phyloP scores from a whole-genome alignment of 2,329 filamentous ascomycete genomes.

The Metarhizium sp. region DNA sequence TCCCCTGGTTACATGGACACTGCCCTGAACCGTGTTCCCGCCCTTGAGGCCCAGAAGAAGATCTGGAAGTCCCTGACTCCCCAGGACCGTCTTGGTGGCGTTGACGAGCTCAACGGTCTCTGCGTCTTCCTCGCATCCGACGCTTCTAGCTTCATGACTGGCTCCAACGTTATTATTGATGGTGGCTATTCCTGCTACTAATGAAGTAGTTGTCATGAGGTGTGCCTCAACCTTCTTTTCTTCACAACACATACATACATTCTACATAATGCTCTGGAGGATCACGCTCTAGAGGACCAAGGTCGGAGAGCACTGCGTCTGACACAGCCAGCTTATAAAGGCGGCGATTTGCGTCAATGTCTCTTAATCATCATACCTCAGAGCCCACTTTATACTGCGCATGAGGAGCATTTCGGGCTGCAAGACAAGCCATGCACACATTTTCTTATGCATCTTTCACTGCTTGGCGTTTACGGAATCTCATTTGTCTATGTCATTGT shows the following conservation, averaged over 20 bases:
- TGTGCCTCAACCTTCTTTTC: not conserved
- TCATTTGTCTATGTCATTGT: not conserved
- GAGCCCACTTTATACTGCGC: not conserved
- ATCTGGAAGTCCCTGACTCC: conserved; percentile 70
- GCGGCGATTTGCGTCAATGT: not conserved
- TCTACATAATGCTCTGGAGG: not conserved
- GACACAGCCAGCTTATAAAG: not conserved
- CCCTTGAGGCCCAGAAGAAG: conserved; percentile 72
- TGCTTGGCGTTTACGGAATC: conserved; percentile 7
- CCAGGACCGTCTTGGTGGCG: conserved; percentile 60
- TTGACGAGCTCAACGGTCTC: conserved; percentile 69
- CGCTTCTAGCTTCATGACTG: conserved; percentile 68
- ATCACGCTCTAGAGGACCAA: not conserved
- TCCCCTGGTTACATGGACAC: conserved; percentile 85
- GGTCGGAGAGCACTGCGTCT: not conserved
- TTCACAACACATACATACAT: not conserved
- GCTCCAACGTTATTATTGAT: conserved; percentile 62
- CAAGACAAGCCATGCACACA: not conserved
- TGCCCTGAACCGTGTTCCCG: conserved; percentile 67
- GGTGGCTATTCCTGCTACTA: conserved; percentile 59
- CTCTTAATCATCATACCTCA: not conserved
- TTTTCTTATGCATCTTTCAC: not conserved
- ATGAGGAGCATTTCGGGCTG: not conserved
- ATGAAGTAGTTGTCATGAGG: conserved; percentile 10
- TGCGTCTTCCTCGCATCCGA: conserved; percentile 70